Evolutionary conservation across 73 alveolate genomes (phyloP), one percentile per base, ranked within the genome.

Genomic region (Blepharisma japonicum): DNA sequence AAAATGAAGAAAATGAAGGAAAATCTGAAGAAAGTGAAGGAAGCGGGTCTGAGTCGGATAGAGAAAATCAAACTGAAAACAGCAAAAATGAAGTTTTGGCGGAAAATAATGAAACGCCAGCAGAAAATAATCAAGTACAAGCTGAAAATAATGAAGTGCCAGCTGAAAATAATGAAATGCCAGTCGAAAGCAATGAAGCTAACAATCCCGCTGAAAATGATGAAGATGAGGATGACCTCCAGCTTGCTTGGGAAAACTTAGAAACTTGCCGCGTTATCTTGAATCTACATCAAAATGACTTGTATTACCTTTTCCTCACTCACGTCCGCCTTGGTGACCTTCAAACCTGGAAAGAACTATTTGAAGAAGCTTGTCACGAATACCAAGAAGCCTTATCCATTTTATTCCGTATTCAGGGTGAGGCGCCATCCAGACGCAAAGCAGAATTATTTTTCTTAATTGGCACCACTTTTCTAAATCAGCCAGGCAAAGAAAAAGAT

Each of bases 311-410:
- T 8, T 20, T 18, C 23, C 14, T 14, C 18, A 39, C 23, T 61
- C 39, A 20, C 4, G 11, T 25, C 14, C 14, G 74, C n/a, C 46
- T 61, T 18, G 74, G 74, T 2, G 74, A 61, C 74, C 23, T 61
- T n/a, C 49, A 20, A 9, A 14, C 74, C 14, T 61, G 11, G 14
- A 61, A 25, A 61, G 74, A 61, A 61, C n/a, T 14, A 8, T 61
- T 61, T 5, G 74, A 61, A 61, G 47, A 25, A 61, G 74, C 74
- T 18, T 61, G 74, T 5, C 74, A 61, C 14, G 74, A 61, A 25
- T 61, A 61, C 47, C 14, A 18, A 9, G 14, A n/a, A 14, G 74
- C 74, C 74, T 61, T 61, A 61, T 18, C 74, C 47, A 20, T 61
- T 9, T 9, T 20, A 18, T 14, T 18, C 11, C 18, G 50, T 5